phyloP scores from a whole-genome alignment of 164 flowering plant species.

The Vitis rupestris region DNA sequence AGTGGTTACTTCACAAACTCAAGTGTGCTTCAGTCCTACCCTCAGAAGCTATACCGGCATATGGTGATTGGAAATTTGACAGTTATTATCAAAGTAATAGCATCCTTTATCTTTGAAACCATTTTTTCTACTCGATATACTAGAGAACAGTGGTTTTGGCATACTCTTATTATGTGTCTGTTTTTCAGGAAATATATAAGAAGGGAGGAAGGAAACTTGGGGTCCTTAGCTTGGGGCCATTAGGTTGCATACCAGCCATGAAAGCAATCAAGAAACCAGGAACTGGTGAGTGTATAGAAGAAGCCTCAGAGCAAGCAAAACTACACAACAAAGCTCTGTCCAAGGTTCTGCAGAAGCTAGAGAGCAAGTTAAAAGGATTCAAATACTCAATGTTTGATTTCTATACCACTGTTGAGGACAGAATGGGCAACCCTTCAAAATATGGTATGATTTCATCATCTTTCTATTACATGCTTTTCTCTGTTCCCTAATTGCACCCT shows the following conservation, averaged over 20 bases:
- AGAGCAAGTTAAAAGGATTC: not conserved
- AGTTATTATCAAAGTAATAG: slow-evolving; percentile 11
- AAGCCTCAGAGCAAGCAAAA: not conserved
- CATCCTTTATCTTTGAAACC: no score
- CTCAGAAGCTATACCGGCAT: slow-evolving; percentile 1
- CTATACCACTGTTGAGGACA: not conserved
- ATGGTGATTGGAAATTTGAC: slow-evolving; percentile 26
- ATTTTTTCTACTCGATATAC: no score
- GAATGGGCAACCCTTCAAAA: not conserved
- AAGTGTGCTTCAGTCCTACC: not conserved
- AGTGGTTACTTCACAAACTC: not conserved
- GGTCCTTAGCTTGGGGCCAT: no score
- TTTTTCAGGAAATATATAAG: slow-evolving; percentile 15
- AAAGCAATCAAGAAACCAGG: no score
- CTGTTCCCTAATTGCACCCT: no score
- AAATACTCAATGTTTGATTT: slow-evolving; percentile 1
- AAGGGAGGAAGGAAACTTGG: not conserved
- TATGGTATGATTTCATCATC: not conserved
- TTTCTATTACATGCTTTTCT: no score
- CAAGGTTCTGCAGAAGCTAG: not conserved
- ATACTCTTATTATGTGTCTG: not conserved
- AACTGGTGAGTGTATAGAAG: no score
- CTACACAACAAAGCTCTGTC: slow-evolving; percentile 5
- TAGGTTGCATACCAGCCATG: no score
- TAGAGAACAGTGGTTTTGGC: no score